Percentiles rank a stretch among this genome's conserved stretches.
phyloP scores from a whole-genome alignment of 2,329 filamentous ascomycete genomes.

The Passalora sequoiae region DNA sequence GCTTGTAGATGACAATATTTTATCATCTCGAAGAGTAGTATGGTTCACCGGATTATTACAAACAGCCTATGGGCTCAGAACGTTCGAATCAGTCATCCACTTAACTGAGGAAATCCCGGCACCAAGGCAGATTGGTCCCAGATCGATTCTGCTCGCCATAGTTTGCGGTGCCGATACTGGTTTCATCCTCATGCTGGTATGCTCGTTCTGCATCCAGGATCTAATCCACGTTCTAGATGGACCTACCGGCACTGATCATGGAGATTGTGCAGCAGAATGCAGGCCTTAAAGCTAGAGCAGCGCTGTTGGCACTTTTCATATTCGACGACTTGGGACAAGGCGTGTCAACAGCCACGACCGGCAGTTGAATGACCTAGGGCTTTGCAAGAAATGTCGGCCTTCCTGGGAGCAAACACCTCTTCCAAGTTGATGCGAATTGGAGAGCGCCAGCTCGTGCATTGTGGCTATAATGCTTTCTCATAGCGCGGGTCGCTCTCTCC shows the following conservation, averaged over 20 bases:
- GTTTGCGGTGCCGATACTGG: constrained; percentile 43
- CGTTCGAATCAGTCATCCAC: constrained; percentile 56
- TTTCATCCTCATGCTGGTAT: constrained; percentile 53
- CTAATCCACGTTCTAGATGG: constrained; percentile 42
- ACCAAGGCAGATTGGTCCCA: constrained; percentile 48
- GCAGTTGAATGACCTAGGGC: constrained; percentile 25
- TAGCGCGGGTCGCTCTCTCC: constrained; percentile 49
- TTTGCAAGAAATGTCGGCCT: constrained; percentile 28
- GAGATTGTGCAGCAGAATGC: constrained; percentile 53
- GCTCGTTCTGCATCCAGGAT: constrained; percentile 52
- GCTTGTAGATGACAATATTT: constrained; percentile 49
- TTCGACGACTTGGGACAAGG: constrained; percentile 54
- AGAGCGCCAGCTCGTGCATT: constrained; percentile 50
- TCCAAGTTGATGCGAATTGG: constrained; percentile 46
- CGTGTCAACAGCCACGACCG: constrained; percentile 46
- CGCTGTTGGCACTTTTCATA: constrained; percentile 50
- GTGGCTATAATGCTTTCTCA: constrained; percentile 48
- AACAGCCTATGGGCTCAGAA: constrained; percentile 53
- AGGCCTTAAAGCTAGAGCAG: constrained; percentile 41
- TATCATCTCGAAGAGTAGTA: too few relatives aligned
- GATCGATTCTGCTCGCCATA: constrained; percentile 51
- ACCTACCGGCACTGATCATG: constrained; percentile 54
- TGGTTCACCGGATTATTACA: constrained; percentile 57
- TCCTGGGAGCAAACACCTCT: constrained; percentile 26
- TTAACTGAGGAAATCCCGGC: constrained; percentile 55